Conservation (phyloP, 208 protist species). For the Acanthamoeba royreba region DNA sequence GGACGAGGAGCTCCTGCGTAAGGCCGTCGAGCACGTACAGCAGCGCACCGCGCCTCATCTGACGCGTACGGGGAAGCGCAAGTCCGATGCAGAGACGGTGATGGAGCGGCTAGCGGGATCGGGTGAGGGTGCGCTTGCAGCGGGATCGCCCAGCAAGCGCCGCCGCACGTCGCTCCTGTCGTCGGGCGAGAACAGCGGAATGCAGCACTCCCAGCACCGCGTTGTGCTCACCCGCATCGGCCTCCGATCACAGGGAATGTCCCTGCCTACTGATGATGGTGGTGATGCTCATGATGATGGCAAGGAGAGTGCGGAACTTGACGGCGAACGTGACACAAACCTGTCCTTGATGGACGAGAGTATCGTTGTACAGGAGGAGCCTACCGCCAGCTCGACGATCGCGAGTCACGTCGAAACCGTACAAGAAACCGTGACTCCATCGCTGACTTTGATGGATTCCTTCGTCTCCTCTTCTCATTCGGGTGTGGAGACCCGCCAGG, state of each 20-base stretch:
- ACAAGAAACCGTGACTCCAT: not conserved
- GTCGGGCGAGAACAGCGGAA: not conserved
- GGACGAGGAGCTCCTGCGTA: not conserved
- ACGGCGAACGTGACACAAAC: too few relatives aligned
- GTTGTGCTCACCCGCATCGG: too few relatives aligned
- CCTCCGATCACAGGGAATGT: too few relatives aligned
- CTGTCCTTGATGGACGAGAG: not conserved
- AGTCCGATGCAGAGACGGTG: constrained; percentile 9
- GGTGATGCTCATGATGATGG: too few relatives aligned
- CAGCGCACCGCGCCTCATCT: too few relatives aligned
- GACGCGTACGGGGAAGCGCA: not conserved
- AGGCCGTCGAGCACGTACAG: not conserved
- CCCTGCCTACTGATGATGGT: too few relatives aligned
- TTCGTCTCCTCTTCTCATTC: not conserved
- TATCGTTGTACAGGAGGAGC: not conserved
- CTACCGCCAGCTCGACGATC: not conserved
- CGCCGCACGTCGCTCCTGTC: not conserved
- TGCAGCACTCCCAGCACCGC: not conserved
- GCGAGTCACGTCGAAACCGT: not conserved
- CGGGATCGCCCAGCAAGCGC: not conserved
- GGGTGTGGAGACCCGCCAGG: not conserved
- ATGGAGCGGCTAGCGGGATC: not conserved
- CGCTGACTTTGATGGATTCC: not conserved
- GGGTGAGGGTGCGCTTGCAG: not conserved
- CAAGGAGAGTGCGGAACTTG: not conserved